Evolutionary conservation across 1,284 basidiomycete genomes (phyloP).

Genomic region (Trichosporon inkin): DNA sequence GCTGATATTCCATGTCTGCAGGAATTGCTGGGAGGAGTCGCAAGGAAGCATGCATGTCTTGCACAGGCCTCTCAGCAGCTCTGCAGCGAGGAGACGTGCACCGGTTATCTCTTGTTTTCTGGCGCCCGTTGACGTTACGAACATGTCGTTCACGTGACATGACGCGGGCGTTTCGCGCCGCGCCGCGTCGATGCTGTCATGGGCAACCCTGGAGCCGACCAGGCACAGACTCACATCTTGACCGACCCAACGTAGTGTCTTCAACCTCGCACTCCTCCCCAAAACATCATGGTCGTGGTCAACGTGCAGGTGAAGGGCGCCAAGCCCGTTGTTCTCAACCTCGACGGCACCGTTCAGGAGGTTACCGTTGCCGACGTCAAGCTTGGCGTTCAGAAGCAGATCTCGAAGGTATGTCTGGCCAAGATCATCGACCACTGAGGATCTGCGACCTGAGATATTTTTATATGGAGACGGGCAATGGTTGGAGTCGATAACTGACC

Average conservation of each 20-base stretch:
- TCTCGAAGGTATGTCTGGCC: slow-evolving; percentile 53
- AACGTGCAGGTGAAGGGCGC: slow-evolving; percentile 56
- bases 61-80: no score
- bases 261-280: background rate
- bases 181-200: background rate
- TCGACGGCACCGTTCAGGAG: slow-evolving; percentile 53
- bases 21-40: background rate
- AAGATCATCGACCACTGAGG: background rate
- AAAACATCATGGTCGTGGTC: slow-evolving; percentile 59
- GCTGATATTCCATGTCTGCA: no score
- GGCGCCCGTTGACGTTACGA: background rate
- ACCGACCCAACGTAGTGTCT: background rate
- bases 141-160: background rate
- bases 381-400: slow-evolving; percentile 46
- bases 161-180: slow-evolving; percentile 5
- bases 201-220: background rate
- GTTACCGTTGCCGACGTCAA: slow-evolving; percentile 52
- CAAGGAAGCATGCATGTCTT: background rate
- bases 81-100: background rate
- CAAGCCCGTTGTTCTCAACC: slow-evolving; percentile 59
- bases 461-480: background rate
- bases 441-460: no score
- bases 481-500: slow-evolving; percentile 11
- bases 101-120: background rate
- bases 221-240: background rate